phyloP scores from a whole-genome alignment of 2,329 filamentous ascomycete genomes.

The Cryphonectria radicalis region DNA sequence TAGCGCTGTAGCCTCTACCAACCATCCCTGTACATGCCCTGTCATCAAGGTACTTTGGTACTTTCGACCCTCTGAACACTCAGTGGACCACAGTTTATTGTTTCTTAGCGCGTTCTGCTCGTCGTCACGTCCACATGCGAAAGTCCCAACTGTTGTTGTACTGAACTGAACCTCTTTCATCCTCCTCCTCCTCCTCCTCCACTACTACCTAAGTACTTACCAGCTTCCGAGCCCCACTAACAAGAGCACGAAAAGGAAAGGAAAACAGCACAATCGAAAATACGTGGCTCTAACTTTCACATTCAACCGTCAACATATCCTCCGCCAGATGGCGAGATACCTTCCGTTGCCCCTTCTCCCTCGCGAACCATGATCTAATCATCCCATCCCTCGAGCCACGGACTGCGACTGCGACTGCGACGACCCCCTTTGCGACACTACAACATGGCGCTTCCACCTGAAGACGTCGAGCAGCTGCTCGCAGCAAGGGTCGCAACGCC shows the following conservation, averaged over 20 bases:
- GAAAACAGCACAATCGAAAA: not conserved
- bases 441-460: slow-evolving; percentile 32
- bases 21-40: not conserved
- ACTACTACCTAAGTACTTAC: not conserved
- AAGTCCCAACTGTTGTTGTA: not conserved
- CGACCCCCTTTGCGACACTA: slow-evolving; percentile 18
- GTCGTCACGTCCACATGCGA: slow-evolving; percentile 20
- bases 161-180: not conserved
- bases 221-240: not conserved
- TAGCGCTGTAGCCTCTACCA: not conserved
- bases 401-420: slow-evolving; percentile 14
- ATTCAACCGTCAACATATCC: not conserved
- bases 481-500: slow-evolving; percentile 44
- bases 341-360: slow-evolving; percentile 11
- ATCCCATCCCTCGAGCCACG: slow-evolving; percentile 34
- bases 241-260: slow-evolving; percentile 11
- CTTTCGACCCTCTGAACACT: not conserved
- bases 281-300: not conserved
- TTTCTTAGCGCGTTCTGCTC: not conserved
- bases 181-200: not conserved
- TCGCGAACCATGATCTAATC: slow-evolving; percentile 26
- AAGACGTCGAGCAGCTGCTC: slow-evolving; percentile 30
- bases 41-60: not conserved
- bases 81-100: not conserved
- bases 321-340: slow-evolving; percentile 7